Conservation (phyloP, 1,284 basidiomycete genomes). For the Mycosarcoma mackinlayi region DNA sequence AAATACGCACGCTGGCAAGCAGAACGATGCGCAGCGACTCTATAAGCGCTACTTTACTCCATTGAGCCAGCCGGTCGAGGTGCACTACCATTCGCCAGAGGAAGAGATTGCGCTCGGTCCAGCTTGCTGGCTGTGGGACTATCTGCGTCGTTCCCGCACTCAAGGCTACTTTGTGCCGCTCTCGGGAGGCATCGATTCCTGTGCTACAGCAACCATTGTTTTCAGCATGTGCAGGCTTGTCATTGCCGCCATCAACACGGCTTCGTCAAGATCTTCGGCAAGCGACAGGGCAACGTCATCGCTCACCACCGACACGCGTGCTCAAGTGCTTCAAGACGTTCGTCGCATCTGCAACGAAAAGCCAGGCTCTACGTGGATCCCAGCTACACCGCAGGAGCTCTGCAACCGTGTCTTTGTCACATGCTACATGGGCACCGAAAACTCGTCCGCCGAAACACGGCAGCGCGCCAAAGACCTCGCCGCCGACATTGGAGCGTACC, state of each 20-base stretch:
- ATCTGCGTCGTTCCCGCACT: constrained; percentile 88
- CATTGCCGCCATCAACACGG: constrained; percentile 73
- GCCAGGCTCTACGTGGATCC: constrained; percentile 82
- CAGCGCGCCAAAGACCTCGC: constrained; percentile 86
- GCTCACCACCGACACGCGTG: constrained; percentile 72
- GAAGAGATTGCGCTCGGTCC: constrained; percentile 99
- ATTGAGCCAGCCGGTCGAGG: constrained; percentile 69
- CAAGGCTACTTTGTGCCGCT: constrained; percentile 97
- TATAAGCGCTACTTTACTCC: constrained; percentile 40
- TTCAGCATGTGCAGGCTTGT: constrained; percentile 96
- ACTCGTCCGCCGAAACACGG: constrained; percentile 88
- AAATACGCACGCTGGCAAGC: neutral
- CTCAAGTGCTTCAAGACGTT: constrained; percentile 89
- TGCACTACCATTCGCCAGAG: constrained; percentile 86
- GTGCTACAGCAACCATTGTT: constrained; percentile 93
- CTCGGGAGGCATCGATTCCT: constrained; percentile 97
- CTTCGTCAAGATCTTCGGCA: neutral
- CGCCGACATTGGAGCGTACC: constrained; percentile 83
- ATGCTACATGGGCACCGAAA: constrained; percentile 99
- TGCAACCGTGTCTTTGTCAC: constrained; percentile 90
- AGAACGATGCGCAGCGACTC: constrained; percentile 18
- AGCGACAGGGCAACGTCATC: constrained; percentile 5
- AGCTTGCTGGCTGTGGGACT: constrained; percentile 99
- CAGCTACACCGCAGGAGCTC: constrained; percentile 86
- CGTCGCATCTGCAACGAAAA: constrained; percentile 86